Conservation (phyloP, 768 basidiomycete genomes). For the Myochromella boudieri region DNA sequence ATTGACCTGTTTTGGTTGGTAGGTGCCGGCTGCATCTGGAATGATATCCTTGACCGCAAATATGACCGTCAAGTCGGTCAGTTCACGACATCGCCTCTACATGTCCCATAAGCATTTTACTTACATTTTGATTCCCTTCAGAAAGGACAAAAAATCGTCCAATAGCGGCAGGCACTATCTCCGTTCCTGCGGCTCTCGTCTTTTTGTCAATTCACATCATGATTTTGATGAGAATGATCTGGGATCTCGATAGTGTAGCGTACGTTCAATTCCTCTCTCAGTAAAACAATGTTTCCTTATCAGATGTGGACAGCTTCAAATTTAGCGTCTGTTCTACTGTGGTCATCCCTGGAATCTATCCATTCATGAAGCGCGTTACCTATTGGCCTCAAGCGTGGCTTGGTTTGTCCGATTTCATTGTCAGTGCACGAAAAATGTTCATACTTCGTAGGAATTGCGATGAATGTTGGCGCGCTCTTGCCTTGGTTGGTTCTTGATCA, state of each 20-base stretch:
- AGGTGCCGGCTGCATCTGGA: constrained; percentile 19
- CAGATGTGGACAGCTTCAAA: neutral
- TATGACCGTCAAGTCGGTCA: constrained; percentile 19
- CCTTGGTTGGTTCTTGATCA: constrained; percentile 22
- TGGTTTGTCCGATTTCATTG: neutral
- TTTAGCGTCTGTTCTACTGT: constrained; percentile 4
- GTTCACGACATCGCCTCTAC: too few relatives aligned
- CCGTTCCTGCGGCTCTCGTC: constrained; percentile 1
- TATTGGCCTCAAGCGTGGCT: constrained; percentile 30
- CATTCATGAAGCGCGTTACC: constrained; percentile 26
- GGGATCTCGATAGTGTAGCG: neutral
- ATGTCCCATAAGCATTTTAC: neutral
- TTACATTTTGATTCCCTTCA: neutral
- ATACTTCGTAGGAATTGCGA: constrained; percentile 20
- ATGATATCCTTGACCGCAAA: constrained; percentile 19
- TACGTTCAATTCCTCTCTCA: neutral
- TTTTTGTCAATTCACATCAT: neutral
- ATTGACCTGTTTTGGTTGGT: neutral
- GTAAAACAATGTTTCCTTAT: neutral
- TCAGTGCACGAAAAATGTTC: neutral
- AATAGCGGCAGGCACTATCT: constrained; percentile 2
- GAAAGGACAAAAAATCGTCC: constrained; percentile 12
- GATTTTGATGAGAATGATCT: neutral
- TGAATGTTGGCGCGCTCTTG: constrained; percentile 29
- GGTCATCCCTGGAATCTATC: constrained; percentile 19